Percentiles rank a stretch among this genome's conserved stretches.
These are phyloP conservation scores for Wolfiporia cocos DNA, from an alignment of 1,284 basidiomycete genomes.

Conservation along the genomic window DNA sequence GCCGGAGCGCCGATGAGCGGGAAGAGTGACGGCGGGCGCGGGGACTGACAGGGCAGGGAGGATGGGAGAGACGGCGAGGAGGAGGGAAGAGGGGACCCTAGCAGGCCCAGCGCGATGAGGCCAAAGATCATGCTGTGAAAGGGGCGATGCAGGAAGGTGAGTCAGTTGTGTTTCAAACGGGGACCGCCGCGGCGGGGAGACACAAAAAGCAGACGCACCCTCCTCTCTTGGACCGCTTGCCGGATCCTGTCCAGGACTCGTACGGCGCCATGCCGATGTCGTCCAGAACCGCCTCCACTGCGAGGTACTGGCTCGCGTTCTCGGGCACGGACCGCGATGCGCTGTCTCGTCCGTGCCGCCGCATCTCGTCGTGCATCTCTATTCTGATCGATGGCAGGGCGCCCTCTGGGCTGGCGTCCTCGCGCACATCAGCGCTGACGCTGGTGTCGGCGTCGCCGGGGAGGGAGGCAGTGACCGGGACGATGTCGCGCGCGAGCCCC, in stretches of 20 bases:
- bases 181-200: not conserved
- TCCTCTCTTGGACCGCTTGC: conserved; percentile 17
- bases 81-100: conserved; percentile 18
- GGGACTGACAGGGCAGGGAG: not conserved
- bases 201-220: not conserved
- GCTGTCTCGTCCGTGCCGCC: no score
- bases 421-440: not conserved
- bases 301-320: conserved; percentile 11
- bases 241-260: conserved; percentile 18
- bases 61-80: conserved; percentile 8
- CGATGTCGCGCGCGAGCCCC: conserved; percentile 8
- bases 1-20: no score
- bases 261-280: conserved; percentile 22
- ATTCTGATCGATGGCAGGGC: not conserved
- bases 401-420: not conserved
- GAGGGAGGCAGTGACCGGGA: not conserved
- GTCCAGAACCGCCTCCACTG: conserved; percentile 11
- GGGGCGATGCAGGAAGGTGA: no score
- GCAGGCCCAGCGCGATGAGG: conserved; percentile 19
- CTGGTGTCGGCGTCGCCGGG: not conserved
- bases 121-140: conserved; percentile 14
- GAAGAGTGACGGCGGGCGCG: not conserved
- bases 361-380: not conserved
- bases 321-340: conserved; percentile 5
- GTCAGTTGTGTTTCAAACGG: no score